These are phyloP conservation scores for Pugionium dolabratum DNA, from an alignment of 345 rosid species.

Conservation along the genomic window DNA sequence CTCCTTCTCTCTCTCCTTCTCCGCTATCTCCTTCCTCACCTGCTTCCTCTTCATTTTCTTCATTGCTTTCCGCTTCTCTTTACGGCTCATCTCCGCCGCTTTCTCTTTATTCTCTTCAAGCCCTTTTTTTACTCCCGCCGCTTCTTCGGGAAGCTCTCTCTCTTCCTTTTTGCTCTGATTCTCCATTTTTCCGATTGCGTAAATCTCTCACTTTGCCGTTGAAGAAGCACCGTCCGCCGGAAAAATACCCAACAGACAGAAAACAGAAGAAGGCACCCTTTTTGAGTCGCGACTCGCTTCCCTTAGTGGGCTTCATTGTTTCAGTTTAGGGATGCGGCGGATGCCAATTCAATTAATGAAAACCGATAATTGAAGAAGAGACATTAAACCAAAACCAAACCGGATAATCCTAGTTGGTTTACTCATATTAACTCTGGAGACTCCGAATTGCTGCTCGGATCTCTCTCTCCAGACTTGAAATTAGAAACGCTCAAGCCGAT, in stretches of 20 bases:
- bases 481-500: not conserved
- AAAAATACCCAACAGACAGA: not conserved
- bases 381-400: not conserved
- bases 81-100: constrained; percentile 48
- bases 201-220: constrained; percentile 19
- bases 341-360: constrained; percentile 16
- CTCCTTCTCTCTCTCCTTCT: constrained; percentile 62
- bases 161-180: constrained; percentile 2
- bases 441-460: constrained; percentile 14
- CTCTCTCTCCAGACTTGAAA: not conserved
- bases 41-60: constrained; percentile 87
- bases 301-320: not conserved
- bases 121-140: constrained; percentile 17
- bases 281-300: not conserved
- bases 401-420: constrained; percentile 23
- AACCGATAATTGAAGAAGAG: not conserved
- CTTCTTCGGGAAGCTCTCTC: constrained; percentile 3
- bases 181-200: constrained; percentile 19
- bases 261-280: not conserved
- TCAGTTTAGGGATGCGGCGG: constrained; percentile 2
- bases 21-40: constrained; percentile 67
- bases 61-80: constrained; percentile 74
- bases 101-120: constrained; percentile 20
- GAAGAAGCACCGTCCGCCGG: not conserved
- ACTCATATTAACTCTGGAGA: not conserved